Base-by-base conservation (phyloP, 2,329 filamentous ascomycete species). In the Fusarium pseudograminearum region DNA sequence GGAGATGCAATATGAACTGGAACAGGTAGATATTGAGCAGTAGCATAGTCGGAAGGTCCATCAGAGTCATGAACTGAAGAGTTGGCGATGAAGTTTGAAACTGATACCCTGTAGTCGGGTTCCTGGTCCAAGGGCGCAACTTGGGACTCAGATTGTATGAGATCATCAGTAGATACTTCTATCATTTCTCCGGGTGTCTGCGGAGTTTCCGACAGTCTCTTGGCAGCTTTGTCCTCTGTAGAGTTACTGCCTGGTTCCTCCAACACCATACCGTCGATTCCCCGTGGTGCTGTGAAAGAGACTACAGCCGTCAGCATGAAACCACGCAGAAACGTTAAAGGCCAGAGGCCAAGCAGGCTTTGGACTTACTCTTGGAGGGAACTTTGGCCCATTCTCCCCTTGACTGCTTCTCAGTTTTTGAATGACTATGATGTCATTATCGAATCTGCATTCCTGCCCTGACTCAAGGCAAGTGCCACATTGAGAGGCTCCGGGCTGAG, bases 401-500 rank as follows among this genome's bases (percentile, higher is more conserved):
- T 38, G 18, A n/a, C 18, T 38, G 9, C 34, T n/a, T 38, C 10
- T n/a, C 9, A 38, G 10, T 11, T n/a, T 38, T n/a, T 38, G 9
- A n/a, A 38, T 38, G 18, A 12, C 9, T 46, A 24, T 61, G 47
- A 62, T 46, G 16, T 34, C 57, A 30, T 40, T 61, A 7, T 62
- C 59, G 20, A 62, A 62, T 0, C 8, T 33, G 15, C 59, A 62
- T 0, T 62, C 31, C 11, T 54, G 31, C 0, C 57, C 57, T 0
- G 57, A 53, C 28, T 62, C 59, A 12, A 61, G 31, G 7, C 59
- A 62, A 1, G 57, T 42, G 3, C 57, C 57, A 10, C 59, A 62
- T 8, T 46, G 26, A 0, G 46, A 46, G 0, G 59, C 40, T 0
- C 59, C 46, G 0, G 57, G 40, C 1, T 54, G 46, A 0, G 47